phyloP scores from a whole-genome alignment of 495 filamentous ascomycete genomes.

The Penicillium lividum region DNA sequence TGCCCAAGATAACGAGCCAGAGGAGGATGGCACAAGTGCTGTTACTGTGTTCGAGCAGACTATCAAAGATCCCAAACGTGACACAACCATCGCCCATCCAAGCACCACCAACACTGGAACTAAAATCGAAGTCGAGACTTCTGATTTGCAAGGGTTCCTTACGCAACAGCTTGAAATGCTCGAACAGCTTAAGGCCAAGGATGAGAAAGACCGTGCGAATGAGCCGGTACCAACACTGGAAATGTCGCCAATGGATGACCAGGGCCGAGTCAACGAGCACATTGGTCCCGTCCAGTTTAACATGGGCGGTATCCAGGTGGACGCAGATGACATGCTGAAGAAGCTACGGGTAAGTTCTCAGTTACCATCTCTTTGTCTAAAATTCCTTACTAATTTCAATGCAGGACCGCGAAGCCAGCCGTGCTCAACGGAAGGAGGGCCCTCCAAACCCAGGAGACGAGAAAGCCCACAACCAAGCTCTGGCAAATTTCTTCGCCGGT shows the following conservation, averaged over 20 bases:
- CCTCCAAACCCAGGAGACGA: conserved; percentile 46
- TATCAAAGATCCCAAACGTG: conserved; percentile 69
- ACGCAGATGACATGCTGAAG: conserved; percentile 93
- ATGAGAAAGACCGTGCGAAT: conserved; percentile 55
- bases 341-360: conserved; percentile 68
- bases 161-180: conserved; percentile 69
- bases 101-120: conserved; percentile 45
- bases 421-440: conserved; percentile 48
- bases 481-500: conserved; percentile 67
- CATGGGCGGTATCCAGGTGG: conserved; percentile 94
- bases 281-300: conserved; percentile 97
- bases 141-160: conserved; percentile 81
- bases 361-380: not conserved
- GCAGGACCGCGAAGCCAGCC: conserved; percentile 58
- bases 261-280: conserved; percentile 76
- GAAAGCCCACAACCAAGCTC: conserved; percentile 65
- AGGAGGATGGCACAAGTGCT: conserved; percentile 53
- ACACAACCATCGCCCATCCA: conserved; percentile 52
- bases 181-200: conserved; percentile 65
- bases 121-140: conserved; percentile 65
- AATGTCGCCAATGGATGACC: conserved; percentile 47
- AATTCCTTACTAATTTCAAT: conserved; percentile 17
- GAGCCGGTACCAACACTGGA: conserved; percentile 44
- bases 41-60: conserved; percentile 76
- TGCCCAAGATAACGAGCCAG: conserved; percentile 21